Percentiles rank a stretch among this genome's conserved stretches.
These are phyloP conservation scores for Colletotrichum sp. DNA, from an alignment of 2,329 filamentous ascomycete species.

Conservation along the genomic window DNA sequence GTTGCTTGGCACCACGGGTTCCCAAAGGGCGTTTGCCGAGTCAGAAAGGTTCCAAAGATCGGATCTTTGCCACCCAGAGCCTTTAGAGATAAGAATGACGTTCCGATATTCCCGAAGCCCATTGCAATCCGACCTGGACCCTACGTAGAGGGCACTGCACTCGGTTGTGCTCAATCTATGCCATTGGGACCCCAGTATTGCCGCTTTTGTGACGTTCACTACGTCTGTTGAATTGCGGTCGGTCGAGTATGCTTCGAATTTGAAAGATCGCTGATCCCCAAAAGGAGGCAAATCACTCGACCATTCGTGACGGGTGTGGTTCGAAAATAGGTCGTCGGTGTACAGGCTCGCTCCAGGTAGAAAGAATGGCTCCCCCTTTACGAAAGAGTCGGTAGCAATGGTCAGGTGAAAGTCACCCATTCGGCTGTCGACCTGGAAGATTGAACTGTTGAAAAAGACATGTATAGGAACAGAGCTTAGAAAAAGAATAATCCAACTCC, in stretches of 20 bases:
- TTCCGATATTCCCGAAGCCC: neutral
- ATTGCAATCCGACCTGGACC: fast-evolving
- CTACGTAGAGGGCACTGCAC: neutral
- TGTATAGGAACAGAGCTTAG: slow-evolving; percentile 30
- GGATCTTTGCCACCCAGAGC: neutral
- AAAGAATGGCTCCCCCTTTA: neutral
- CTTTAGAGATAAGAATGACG: neutral
- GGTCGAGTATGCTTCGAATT: neutral
- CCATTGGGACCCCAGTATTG: neutral
- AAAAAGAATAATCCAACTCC: slow-evolving; percentile 26
- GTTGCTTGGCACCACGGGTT: neutral
- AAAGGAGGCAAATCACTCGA: neutral
- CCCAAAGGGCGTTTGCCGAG: neutral
- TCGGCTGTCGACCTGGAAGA: slow-evolving; percentile 15
- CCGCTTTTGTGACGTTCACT: neutral
- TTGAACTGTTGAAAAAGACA: slow-evolving; percentile 27
- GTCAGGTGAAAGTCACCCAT: slow-evolving; percentile 8
- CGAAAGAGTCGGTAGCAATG: slow-evolving; percentile 18
- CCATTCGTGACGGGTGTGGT: neutral
- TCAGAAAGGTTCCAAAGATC: neutral
- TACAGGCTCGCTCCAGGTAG: neutral
- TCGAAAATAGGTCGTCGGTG: neutral
- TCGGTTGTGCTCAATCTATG: neutral
- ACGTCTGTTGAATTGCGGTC: neutral
- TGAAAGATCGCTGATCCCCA: neutral